A percentile compares a stretch with the other conserved stretches of the same genome.
phyloP scores from a whole-genome alignment of 176 grass and related monocot genomes.

The Alopecurus myosuroides region DNA sequence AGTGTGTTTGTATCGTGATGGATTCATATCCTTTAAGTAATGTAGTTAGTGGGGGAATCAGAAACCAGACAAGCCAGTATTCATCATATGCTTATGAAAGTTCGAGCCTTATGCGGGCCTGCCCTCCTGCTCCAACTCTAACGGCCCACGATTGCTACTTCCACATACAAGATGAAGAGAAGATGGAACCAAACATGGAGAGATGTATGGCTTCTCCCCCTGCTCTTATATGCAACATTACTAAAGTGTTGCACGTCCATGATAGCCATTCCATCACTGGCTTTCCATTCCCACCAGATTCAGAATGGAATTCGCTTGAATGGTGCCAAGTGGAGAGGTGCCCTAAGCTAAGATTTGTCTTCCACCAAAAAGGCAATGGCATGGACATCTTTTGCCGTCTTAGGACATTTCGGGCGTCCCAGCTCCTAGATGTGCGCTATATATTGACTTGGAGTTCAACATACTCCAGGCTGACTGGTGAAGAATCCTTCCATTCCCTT shows the following conservation, averaged over 20 bases:
- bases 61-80: neutral
- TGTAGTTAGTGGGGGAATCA: neutral
- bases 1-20: neutral
- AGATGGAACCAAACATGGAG: too few relatives aligned
- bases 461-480: accelerated
- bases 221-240: accelerated
- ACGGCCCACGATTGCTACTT: neutral
- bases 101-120: neutral
- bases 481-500: accelerated
- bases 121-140: neutral
- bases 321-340: conserved; percentile 14
- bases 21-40: neutral
- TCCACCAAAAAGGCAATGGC: neutral
- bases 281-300: neutral
- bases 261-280: neutral
- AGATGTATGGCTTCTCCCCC: neutral
- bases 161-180: neutral
- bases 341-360: neutral
- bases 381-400: accelerated
- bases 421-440: neutral
- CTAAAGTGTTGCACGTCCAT: neutral
- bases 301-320: neutral
- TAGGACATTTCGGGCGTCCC: neutral
- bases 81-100: neutral
- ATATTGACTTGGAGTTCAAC: neutral